These are phyloP conservation scores for Rhizophagus clarus DNA, from an alignment of 192 early-diverging fungal genomes.

Conservation along the genomic window DNA sequence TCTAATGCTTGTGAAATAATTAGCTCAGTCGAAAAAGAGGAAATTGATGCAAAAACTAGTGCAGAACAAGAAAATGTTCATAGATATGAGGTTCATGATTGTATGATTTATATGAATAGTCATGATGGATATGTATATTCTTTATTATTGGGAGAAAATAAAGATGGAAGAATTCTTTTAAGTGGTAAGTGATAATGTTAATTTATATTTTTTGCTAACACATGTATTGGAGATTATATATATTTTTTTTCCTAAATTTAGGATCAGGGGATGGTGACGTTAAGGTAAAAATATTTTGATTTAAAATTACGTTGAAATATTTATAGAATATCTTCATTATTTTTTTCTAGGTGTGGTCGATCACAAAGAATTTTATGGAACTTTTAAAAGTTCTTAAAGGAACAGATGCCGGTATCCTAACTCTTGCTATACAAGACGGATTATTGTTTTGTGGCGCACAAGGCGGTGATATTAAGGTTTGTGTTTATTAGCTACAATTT, in stretches of 20 bases:
- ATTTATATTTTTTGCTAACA: neutral
- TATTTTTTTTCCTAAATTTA: neutral
- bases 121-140: conserved; percentile 79
- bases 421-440: conserved; percentile 67
- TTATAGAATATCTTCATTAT: neutral
- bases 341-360: conserved; percentile 9
- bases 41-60: conserved; percentile 42
- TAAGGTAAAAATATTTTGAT: conserved; percentile 41
- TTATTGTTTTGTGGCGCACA: conserved; percentile 75
- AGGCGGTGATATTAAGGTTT: conserved; percentile 65
- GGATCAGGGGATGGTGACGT: conserved; percentile 73
- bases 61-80: neutral
- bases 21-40: conserved; percentile 15
- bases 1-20: neutral
- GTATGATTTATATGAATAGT: conserved; percentile 57
- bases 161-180: conserved; percentile 56
- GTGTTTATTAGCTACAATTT: neutral
- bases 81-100: conserved; percentile 61
- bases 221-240: neutral
- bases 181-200: conserved; percentile 35
- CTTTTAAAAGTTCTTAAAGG: conserved; percentile 40
- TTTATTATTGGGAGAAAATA: conserved; percentile 53
- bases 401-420: conserved; percentile 56
- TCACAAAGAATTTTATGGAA: conserved; percentile 40
- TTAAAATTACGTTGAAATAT: neutral